Conservation (phyloP, 2,329 filamentous ascomycete genomes). For the Nemania sp. region DNA sequence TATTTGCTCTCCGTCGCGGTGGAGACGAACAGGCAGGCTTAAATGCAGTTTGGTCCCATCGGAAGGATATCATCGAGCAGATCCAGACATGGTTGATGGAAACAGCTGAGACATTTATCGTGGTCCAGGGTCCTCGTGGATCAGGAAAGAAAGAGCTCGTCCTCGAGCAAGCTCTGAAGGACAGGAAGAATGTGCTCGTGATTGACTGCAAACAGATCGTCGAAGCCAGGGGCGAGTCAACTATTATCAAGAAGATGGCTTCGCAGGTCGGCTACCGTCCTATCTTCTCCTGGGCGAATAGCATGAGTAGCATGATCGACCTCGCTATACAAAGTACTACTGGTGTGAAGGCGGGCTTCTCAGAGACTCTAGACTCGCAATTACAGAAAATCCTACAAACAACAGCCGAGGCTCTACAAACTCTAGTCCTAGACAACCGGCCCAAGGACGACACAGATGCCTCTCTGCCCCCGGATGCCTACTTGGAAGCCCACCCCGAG, state of each 20-base stretch:
- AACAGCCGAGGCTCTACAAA: slow-evolving; percentile 75
- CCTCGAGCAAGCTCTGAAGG: slow-evolving; percentile 78
- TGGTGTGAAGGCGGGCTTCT: slow-evolving; percentile 91
- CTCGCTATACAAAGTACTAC: slow-evolving; percentile 92
- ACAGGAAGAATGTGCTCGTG: slow-evolving; percentile 75
- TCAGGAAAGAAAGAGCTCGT: slow-evolving; percentile 90
- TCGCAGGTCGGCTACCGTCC: slow-evolving; percentile 85
- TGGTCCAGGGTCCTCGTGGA: slow-evolving; percentile 88
- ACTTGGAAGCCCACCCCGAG: slow-evolving; percentile 87
- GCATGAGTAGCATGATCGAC: slow-evolving; percentile 87
- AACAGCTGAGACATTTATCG: slow-evolving; percentile 87
- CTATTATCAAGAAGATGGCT: slow-evolving; percentile 81
- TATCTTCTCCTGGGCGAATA: slow-evolving; percentile 96
- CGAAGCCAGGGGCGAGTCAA: slow-evolving; percentile 84
- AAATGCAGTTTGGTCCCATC: slow-evolving; percentile 83
- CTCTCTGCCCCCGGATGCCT: slow-evolving; percentile 78
- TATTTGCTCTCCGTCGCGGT: slow-evolving; percentile 61
- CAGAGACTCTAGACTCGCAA: slow-evolving; percentile 87
- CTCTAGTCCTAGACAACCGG: slow-evolving; percentile 71
- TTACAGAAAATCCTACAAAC: slow-evolving; percentile 88
- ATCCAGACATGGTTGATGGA: slow-evolving; percentile 86
- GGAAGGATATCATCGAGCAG: slow-evolving; percentile 78
- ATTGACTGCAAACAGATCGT: slow-evolving; percentile 94
- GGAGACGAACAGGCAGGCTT: slow-evolving; percentile 69
- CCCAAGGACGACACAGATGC: slow-evolving; percentile 74